A percentile compares a stretch with the other conserved stretches of the same genome.
Conservation (phyloP, 768 basidiomycete genomes). For the Lactarius pseudohatsudake region DNA sequence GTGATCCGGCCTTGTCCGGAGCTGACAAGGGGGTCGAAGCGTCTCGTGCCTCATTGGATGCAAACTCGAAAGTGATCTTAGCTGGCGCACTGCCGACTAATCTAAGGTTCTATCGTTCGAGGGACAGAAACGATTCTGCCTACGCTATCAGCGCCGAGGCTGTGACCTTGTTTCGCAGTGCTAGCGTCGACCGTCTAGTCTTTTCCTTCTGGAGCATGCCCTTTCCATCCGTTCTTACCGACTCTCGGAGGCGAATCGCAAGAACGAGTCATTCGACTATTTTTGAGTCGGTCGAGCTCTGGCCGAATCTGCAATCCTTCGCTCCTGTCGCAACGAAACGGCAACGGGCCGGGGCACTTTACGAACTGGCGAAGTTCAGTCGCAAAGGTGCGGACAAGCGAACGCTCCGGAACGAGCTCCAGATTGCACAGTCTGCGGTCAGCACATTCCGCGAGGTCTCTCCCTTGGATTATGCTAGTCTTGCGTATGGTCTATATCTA, state of each 20-base stretch:
- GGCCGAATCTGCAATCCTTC: background rate
- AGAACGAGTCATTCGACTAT: constrained; percentile 1
- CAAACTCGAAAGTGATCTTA: background rate
- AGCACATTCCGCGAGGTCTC: constrained; percentile 10
- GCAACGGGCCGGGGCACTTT: constrained; percentile 9
- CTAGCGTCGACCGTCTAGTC: background rate
- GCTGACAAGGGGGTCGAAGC: constrained; percentile 5
- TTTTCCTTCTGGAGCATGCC: constrained; percentile 14
- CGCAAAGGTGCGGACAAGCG: background rate
- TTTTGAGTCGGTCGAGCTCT: constrained; percentile 7
- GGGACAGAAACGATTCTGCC: constrained; percentile 11
- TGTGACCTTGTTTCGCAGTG: constrained; percentile 3
- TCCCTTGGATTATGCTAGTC: constrained; percentile 13
- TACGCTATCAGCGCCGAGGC: constrained; percentile 6
- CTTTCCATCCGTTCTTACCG: constrained; percentile 5
- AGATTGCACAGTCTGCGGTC: constrained; percentile 8
- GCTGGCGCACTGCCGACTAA: constrained; percentile 13
- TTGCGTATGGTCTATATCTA: constrained; percentile 9
- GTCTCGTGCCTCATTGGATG: constrained; percentile 5
- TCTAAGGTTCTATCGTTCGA: constrained; percentile 13
- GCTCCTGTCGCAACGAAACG: background rate
- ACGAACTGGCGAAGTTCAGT: constrained; percentile 13
- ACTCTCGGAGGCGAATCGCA: constrained; percentile 16
- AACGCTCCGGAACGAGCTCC: background rate
- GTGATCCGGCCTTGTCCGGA: background rate